phyloP scores from a whole-genome alignment of 2,329 filamentous ascomycete genomes.

The Ceratocystis papillata region DNA sequence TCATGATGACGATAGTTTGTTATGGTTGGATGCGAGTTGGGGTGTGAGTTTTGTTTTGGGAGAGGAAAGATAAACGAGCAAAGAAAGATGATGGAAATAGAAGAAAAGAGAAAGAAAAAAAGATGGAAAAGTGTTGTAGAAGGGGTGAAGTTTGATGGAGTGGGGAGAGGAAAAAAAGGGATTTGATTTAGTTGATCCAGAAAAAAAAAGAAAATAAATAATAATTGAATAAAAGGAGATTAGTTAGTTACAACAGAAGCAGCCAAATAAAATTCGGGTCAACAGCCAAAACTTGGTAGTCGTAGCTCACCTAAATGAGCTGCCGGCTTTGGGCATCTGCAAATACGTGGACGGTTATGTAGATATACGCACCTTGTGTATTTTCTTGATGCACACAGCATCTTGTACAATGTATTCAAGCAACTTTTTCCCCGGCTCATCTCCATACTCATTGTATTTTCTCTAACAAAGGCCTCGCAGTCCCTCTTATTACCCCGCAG shows the following conservation, averaged over 20 bases:
- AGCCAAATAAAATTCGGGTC: neutral
- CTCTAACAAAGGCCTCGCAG: neutral
- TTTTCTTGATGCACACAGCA: neutral
- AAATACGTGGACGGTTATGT: neutral
- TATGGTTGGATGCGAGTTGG: neutral
- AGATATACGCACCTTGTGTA: neutral
- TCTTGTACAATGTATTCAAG: neutral
- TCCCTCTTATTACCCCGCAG: constrained; percentile 5
- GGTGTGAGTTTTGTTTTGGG: neutral
- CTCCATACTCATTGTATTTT: neutral
- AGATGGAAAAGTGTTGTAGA: constrained; percentile 7
- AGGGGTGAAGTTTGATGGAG: constrained; percentile 4
- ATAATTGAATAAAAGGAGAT: neutral
- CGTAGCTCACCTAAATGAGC: neutral
- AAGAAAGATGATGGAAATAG: neutral
- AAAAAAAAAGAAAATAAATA: neutral
- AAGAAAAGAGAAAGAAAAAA: constrained; percentile 1
- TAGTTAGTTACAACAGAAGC: neutral
- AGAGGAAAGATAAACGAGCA: neutral
- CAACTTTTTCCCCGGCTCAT: neutral
- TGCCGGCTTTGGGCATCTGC: neutral
- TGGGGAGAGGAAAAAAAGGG: constrained; percentile 14
- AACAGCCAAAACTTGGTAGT: neutral
- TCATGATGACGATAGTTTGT: constrained; percentile 34
- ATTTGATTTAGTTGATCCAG: neutral